A percentile compares a stretch with the other conserved stretches of the same genome.
phyloP scores from a whole-genome alignment of 2,329 filamentous ascomycete species.

The Hymenoscyphus fraxineus region DNA sequence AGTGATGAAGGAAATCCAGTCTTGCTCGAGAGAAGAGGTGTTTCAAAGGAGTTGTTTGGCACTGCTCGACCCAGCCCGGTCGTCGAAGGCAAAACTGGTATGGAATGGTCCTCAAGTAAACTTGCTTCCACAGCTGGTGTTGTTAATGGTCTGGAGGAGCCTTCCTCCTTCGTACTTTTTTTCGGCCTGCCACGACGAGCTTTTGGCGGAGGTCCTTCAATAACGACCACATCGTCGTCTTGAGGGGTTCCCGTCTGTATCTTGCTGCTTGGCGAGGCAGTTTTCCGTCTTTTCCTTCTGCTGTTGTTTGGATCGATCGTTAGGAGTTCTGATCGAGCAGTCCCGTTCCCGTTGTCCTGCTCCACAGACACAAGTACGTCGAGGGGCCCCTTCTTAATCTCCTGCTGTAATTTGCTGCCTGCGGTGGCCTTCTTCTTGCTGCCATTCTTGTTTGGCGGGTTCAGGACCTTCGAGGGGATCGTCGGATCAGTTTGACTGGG shows the following conservation, averaged over 20 bases:
- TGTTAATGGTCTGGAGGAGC: neutral
- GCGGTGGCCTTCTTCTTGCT: neutral
- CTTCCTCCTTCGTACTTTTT: neutral
- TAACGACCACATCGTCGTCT: constrained; percentile 8
- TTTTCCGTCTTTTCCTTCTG: constrained; percentile 44
- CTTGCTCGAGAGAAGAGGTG: neutral
- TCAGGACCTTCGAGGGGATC: constrained; percentile 34
- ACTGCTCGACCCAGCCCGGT: neutral
- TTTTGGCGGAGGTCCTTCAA: neutral
- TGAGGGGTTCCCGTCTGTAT: neutral
- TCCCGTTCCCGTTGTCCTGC: neutral
- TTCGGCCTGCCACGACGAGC: neutral
- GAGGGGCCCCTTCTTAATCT: neutral
- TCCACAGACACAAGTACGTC: neutral
- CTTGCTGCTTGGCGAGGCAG: constrained; percentile 31
- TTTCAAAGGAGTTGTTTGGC: neutral
- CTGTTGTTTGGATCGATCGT: constrained; percentile 34
- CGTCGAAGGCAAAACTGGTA: neutral
- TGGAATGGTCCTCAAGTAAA: neutral
- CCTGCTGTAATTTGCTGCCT: neutral
- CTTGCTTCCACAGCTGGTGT: neutral
- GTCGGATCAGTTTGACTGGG: constrained; percentile 20
- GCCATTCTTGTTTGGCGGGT: constrained; percentile 25
- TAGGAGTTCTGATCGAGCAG: constrained; percentile 21
- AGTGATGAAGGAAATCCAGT: neutral